A percentile compares a stretch with the other conserved stretches of the same genome.
phyloP scores from a whole-genome alignment of 2,329 filamentous ascomycete species.

The Macrophomina tecta region DNA sequence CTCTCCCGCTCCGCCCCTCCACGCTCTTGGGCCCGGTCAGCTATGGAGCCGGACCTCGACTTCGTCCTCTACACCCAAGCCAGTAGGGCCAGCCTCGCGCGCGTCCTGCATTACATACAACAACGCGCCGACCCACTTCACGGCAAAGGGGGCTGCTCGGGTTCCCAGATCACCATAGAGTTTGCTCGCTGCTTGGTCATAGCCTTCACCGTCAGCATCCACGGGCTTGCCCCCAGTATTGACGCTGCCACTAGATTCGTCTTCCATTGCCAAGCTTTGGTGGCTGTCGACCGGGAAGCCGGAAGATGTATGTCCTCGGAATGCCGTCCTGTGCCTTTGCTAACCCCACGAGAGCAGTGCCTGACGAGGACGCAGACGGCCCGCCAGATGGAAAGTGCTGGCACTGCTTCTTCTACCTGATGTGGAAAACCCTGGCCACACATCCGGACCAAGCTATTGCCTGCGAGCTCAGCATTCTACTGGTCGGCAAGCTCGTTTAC shows the following conservation, averaged over 20 bases:
- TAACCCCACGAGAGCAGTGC: neutral
- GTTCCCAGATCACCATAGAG: neutral
- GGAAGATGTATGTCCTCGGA: neutral
- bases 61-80: neutral
- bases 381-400: neutral
- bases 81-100: neutral
- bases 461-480: neutral
- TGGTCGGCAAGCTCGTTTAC: neutral
- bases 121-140: neutral
- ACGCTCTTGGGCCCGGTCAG: neutral
- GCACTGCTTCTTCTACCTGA: neutral
- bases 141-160: constrained; percentile 3
- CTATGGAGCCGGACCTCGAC: neutral
- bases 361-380: neutral
- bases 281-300: neutral
- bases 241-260: neutral
- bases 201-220: neutral
- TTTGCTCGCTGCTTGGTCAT: constrained; percentile 1
- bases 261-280: neutral
- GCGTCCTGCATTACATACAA: neutral
- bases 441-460: neutral
- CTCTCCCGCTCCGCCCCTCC: neutral
- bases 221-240: neutral
- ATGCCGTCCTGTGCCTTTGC: neutral
- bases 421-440: no score